Percentiles rank a stretch among this genome's conserved stretches.
phyloP scores from a whole-genome alignment of 2,329 filamentous ascomycete genomes.

The Ascochyta clinopodiicola region DNA sequence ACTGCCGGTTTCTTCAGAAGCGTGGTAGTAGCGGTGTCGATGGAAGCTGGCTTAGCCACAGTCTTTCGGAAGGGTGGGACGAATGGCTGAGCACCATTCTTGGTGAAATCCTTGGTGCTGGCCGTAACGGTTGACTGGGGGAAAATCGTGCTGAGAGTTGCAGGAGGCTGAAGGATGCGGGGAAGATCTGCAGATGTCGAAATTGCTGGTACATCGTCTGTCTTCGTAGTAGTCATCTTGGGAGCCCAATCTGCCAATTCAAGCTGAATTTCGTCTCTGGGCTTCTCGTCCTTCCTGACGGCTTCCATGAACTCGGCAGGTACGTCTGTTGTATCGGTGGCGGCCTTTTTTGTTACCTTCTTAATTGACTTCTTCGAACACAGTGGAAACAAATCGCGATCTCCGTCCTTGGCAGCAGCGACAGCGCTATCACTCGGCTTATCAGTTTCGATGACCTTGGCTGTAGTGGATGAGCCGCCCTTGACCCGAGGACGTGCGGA shows the following conservation, averaged over 20 bases:
- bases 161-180: background rate
- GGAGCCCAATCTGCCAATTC: background rate
- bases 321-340: background rate
- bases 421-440: background rate
- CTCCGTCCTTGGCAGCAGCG: background rate
- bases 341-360: background rate
- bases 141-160: background rate
- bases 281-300: conserved; percentile 3
- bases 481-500: background rate
- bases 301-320: background rate
- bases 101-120: conserved; percentile 2
- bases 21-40: conserved; percentile 1
- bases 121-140: background rate
- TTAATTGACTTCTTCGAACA: background rate
- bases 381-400: background rate
- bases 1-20: background rate
- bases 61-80: conserved; percentile 2
- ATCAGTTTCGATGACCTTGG: background rate
- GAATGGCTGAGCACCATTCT: background rate
- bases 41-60: background rate
- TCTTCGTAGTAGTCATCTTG: background rate
- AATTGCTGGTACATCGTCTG: background rate
- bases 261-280: background rate
- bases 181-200: background rate
- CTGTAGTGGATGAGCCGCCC: background rate